Conservation (phyloP, 2,329 filamentous ascomycete genomes). For the Fonsecaea multimorphosa region DNA sequence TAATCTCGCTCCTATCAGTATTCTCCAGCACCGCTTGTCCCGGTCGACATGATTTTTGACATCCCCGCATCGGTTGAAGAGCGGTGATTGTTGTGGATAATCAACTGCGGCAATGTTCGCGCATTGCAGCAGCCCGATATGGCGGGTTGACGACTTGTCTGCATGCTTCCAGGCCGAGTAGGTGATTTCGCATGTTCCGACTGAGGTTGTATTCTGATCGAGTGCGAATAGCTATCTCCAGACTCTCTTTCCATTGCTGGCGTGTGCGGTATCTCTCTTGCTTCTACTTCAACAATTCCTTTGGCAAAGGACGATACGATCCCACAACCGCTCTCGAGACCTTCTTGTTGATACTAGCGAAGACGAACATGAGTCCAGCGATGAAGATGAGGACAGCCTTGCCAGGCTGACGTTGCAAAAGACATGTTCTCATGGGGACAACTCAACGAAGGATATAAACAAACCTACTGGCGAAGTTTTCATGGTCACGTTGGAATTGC, state of each 20-base stretch:
- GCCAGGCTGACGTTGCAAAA: slow-evolving; percentile 60
- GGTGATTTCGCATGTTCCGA: slow-evolving; percentile 37
- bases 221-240: slow-evolving; percentile 70
- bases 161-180: slow-evolving; percentile 65
- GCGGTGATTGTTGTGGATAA: slow-evolving; percentile 28
- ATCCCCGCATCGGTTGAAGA: slow-evolving; percentile 17
- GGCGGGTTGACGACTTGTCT: slow-evolving; percentile 67
- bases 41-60: slow-evolving; percentile 23
- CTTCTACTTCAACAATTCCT: slow-evolving; percentile 21
- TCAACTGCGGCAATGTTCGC: slow-evolving; percentile 56
- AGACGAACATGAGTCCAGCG: slow-evolving; percentile 62
- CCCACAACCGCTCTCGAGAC: slow-evolving; percentile 35
- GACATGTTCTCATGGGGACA: slow-evolving; percentile 57
- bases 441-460: slow-evolving; percentile 70
- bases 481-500: slow-evolving; percentile 74
- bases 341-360: slow-evolving; percentile 58
- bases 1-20: slow-evolving; percentile 8
- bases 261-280: slow-evolving; percentile 72
- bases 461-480: slow-evolving; percentile 75
- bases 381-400: slow-evolving; percentile 59
- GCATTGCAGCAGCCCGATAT: slow-evolving; percentile 63
- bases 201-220: slow-evolving; percentile 9
- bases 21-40: not conserved
- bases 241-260: slow-evolving; percentile 76
- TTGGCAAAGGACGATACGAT: slow-evolving; percentile 15